A percentile compares a stretch with the other conserved stretches of the same genome.
Conservation (phyloP, 1,284 basidiomycete species). For the Entoloma clypeatum region DNA sequence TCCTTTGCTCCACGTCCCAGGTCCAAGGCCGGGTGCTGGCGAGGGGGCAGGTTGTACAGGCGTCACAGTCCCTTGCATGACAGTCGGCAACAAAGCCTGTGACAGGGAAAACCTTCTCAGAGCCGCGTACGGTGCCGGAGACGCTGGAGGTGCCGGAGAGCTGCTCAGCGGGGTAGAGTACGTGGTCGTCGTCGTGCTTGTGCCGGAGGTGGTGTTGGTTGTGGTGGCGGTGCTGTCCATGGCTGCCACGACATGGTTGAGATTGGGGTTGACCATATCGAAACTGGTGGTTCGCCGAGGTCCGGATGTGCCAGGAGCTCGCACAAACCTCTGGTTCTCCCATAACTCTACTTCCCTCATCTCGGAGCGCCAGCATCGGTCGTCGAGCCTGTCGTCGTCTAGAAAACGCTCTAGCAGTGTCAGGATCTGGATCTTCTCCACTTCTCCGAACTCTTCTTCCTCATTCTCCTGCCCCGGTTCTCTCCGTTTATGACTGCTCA, state of each 20-base stretch:
- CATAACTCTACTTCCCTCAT: conserved; percentile 67
- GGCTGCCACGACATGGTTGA: neutral
- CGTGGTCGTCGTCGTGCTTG: too few species aligned
- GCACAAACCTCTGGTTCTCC: conserved; percentile 73
- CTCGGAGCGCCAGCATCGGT: conserved; percentile 58
- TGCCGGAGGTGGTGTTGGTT: too few species aligned
- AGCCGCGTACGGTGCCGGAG: too few species aligned
- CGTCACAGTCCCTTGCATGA: neutral
- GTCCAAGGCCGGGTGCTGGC: conserved; percentile 15
- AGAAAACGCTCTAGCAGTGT: conserved; percentile 40
- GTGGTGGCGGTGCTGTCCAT: too few species aligned
- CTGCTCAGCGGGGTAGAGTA: too few species aligned
- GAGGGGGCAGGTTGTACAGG: neutral
- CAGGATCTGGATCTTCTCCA: conserved; percentile 16
- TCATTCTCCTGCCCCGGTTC: neutral
- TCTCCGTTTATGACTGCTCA: neutral
- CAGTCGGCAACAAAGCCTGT: neutral
- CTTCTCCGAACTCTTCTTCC: conserved; percentile 1
- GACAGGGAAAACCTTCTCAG: too few species aligned
- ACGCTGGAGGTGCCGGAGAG: too few species aligned
- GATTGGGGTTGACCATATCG: neutral
- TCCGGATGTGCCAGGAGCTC: conserved; percentile 8
- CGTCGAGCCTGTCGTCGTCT: conserved; percentile 63
- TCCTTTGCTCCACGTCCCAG: conserved; percentile 56
- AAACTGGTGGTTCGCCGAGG: neutral